Conservation (phyloP, 2,329 filamentous ascomycete genomes). For the Hyphodiscus sp. region DNA sequence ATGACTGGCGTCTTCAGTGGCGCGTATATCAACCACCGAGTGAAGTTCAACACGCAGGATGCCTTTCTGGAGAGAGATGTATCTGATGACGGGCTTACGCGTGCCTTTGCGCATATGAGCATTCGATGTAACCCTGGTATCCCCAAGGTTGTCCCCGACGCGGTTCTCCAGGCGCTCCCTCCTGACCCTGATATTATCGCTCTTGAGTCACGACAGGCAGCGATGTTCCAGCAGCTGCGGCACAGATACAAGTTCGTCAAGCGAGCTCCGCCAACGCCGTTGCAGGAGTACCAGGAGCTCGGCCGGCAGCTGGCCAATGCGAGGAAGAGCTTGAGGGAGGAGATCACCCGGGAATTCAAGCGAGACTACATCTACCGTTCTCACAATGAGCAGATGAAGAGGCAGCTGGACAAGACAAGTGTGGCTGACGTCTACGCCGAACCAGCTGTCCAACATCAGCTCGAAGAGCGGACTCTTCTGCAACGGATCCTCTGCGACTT, state of each 20-base stretch:
- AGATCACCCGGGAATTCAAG: conserved; percentile 3
- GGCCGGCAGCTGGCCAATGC: conserved; percentile 8
- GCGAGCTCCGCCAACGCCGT: conserved; percentile 3
- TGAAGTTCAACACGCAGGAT: conserved; percentile 16
- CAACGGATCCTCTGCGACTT: conserved; percentile 18
- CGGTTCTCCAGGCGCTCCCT: conserved; percentile 7
- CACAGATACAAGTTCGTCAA: conserved; percentile 20
- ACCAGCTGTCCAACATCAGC: conserved; percentile 14
- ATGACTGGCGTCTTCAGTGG: conserved; percentile 14
- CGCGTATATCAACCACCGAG: conserved; percentile 16
- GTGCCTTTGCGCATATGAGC: conserved; percentile 18
- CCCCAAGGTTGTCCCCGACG: conserved; percentile 12
- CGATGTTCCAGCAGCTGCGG: no score
- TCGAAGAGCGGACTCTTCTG: conserved; percentile 16
- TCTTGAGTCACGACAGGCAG: conserved; percentile 13
- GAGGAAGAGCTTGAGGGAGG: conserved; percentile 10
- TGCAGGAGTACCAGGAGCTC: conserved; percentile 8
- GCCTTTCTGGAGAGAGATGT: conserved; percentile 14
- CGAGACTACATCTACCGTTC: conserved; percentile 17
- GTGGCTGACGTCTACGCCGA: conserved; percentile 3
- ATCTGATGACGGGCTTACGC: conserved; percentile 8
- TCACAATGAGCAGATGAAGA: conserved; percentile 19
- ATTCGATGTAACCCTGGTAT: conserved; percentile 13
- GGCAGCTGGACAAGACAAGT: conserved; percentile 8
- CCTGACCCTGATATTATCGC: conserved; percentile 14